Percentiles rank a stretch among this genome's conserved stretches.
These are phyloP conservation scores for Mycena capillaripes DNA, from an alignment of 768 basidiomycete species.

Conservation along the genomic window DNA sequence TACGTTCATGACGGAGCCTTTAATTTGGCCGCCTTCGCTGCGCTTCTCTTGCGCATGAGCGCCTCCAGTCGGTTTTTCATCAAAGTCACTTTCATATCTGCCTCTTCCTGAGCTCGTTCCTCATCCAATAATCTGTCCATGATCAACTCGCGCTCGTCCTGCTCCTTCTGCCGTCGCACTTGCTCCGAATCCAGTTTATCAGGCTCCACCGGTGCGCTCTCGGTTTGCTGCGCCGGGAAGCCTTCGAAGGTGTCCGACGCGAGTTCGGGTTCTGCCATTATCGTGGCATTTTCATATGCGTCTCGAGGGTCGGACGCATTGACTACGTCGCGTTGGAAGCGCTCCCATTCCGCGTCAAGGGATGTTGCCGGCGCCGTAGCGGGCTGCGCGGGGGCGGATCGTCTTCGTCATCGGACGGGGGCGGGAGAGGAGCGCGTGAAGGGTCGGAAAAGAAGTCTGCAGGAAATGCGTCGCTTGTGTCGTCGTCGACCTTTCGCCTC, in stretches of 20 bases:
- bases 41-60: slow-evolving; percentile 62
- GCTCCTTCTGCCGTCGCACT: slow-evolving; percentile 64
- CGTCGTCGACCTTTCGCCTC: slow-evolving; percentile 44
- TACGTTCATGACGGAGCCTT: slow-evolving; percentile 21
- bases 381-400: slow-evolving; percentile 44
- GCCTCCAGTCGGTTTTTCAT: slow-evolving; percentile 78
- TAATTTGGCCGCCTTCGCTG: slow-evolving; percentile 42
- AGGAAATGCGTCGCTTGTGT: slow-evolving; percentile 59
- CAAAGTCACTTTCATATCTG: slow-evolving; percentile 77
- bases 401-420: slow-evolving; percentile 54
- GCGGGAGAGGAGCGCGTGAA: slow-evolving; percentile 59
- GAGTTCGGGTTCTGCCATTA: slow-evolving; percentile 77
- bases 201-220: slow-evolving; percentile 43
- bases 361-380: slow-evolving; percentile 42
- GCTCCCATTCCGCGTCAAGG: slow-evolving; percentile 81
- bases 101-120: slow-evolving; percentile 90
- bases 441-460: slow-evolving; percentile 88
- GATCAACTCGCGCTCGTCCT: slow-evolving; percentile 85
- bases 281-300: slow-evolving; percentile 77
- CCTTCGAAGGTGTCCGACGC: slow-evolving; percentile 61
- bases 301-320: slow-evolving; percentile 57
- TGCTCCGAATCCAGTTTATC: slow-evolving; percentile 60
- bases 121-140: slow-evolving; percentile 90
- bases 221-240: slow-evolving; percentile 56
- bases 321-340: slow-evolving; percentile 77